Conservation (phyloP, 805 yeast genomes). For the Lachancea thermotolerans region DNA sequence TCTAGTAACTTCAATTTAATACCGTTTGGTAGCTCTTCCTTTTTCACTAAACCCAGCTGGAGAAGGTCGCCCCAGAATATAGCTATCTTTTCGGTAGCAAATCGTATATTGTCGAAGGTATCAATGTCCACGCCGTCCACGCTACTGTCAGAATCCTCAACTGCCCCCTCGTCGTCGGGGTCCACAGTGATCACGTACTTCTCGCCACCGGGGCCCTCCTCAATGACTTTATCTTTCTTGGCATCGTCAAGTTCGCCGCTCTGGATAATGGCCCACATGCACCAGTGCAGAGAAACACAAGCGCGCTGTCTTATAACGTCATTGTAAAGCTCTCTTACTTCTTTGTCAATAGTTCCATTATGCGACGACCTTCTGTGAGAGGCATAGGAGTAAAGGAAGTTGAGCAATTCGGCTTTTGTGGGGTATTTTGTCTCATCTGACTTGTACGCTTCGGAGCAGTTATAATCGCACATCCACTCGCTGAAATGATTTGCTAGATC, state of each 20-base stretch:
- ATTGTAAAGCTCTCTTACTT: constrained; percentile 48
- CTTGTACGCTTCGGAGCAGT: constrained; percentile 42
- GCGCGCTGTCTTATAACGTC: constrained; percentile 77
- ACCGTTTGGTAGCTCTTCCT: constrained; percentile 13
- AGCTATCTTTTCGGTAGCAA: constrained; percentile 67
- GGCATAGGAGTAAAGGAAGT: constrained; percentile 71
- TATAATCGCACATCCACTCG: constrained; percentile 97
- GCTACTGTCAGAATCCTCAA: constrained; percentile 21
- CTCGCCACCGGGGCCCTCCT: constrained; percentile 53
- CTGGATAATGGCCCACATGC: constrained; percentile 87
- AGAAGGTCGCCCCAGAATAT: constrained; percentile 70
- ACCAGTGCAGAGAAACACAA: constrained; percentile 73
- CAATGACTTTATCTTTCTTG: constrained; percentile 27
- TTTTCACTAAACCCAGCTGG: constrained; percentile 46
- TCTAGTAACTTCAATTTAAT: constrained; percentile 2
- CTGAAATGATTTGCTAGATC: constrained; percentile 91
- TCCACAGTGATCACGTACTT: constrained; percentile 33
- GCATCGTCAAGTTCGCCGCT: constrained; percentile 38
- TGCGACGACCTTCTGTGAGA: constrained; percentile 39
- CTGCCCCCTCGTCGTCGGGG: constrained; percentile 26
- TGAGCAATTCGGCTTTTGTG: constrained; percentile 54
- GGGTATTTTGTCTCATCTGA: constrained; percentile 55
- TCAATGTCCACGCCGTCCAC: constrained; percentile 41
- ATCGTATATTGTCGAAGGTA: constrained; percentile 70
- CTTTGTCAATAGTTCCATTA: constrained; percentile 34